Conservation (phyloP, 2,329 filamentous ascomycete species). For the Purpureocillium takamizusanense region DNA sequence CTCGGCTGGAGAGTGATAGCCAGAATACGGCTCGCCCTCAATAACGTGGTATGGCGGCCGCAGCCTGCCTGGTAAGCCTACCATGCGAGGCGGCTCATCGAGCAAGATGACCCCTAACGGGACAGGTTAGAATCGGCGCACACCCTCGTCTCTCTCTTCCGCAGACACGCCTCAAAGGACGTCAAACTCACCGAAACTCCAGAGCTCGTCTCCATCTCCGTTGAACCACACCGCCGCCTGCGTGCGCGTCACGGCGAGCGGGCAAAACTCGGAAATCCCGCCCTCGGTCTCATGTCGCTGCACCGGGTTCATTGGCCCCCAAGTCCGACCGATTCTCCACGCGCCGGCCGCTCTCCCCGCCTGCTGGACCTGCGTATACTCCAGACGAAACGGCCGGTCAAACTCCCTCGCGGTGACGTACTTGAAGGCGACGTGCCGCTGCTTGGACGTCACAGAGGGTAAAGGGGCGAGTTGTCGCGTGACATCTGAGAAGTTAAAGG, state of each 20-base stretch:
- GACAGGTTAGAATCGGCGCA: no score
- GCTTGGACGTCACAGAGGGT: slow-evolving; percentile 4
- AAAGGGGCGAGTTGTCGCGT: slow-evolving; percentile 1
- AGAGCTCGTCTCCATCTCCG: slow-evolving; percentile 1
- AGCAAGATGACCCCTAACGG: slow-evolving; percentile 3
- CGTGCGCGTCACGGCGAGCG: slow-evolving; percentile 4
- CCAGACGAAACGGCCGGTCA: slow-evolving; percentile 3
- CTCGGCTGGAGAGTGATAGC: no score
- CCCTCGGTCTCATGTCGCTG: slow-evolving; percentile 4
- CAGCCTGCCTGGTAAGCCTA: slow-evolving; percentile 3
- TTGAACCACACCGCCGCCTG: slow-evolving; percentile 6
- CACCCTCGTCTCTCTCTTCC: no score
- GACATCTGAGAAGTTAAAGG: slow-evolving; percentile 4
- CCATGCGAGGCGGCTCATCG: slow-evolving; percentile 4
- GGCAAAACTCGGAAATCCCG: slow-evolving; percentile 2
- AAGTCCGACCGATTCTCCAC: slow-evolving; percentile 5
- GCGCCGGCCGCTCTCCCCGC: slow-evolving; percentile 3
- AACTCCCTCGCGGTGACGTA: slow-evolving; percentile 5
- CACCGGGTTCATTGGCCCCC: slow-evolving; percentile 7
- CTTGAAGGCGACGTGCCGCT: slow-evolving; percentile 2
- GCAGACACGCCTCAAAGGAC: no score
- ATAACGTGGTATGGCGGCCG: slow-evolving; percentile 3
- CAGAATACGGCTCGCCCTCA: slow-evolving; percentile 1
- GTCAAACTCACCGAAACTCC: slow-evolving; percentile 2
- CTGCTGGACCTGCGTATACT: slow-evolving; percentile 3